Evolutionary conservation across 805 yeast genomes (phyloP).

Genomic region (Lipomyces orientalis): DNA sequence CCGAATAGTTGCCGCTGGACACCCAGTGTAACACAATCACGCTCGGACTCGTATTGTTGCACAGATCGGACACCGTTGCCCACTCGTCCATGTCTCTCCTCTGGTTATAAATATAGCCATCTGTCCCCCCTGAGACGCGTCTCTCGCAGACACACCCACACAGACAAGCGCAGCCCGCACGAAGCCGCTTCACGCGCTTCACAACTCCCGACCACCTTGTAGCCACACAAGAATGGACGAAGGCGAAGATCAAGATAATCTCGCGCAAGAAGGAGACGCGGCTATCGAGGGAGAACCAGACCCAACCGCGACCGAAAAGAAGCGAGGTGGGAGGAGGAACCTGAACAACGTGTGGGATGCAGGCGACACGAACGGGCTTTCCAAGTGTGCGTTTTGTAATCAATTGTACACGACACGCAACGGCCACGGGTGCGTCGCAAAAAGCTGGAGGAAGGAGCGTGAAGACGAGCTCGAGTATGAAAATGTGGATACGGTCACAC

Average conservation of each 20-base stretch:
- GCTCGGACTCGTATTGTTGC: too few species aligned
- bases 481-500: not conserved
- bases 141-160: too few species aligned
- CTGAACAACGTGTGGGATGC: not conserved
- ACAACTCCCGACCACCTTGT: too few species aligned
- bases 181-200: too few species aligned
- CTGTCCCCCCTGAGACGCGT: too few species aligned
- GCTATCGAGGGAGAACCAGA: slow-evolving; percentile 6
- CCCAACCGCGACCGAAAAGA: not conserved
- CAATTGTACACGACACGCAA: not conserved
- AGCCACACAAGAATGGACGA: too few species aligned
- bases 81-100: too few species aligned
- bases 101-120: too few species aligned
- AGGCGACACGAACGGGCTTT: not conserved
- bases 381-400: not conserved
- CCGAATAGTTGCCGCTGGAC: too few species aligned
- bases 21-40: too few species aligned
- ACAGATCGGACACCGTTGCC: too few species aligned
- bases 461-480: not conserved
- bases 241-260: not conserved
- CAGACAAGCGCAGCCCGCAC: too few species aligned
- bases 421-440: slow-evolving; percentile 3
- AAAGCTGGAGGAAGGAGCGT: not conserved
- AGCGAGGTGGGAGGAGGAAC: slow-evolving; percentile 1
- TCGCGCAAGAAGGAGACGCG: slow-evolving; percentile 7